Evolutionary conservation across 192 early-diverging fungal species (phyloP).

Genomic region (Rhizophagus prolifer): DNA sequence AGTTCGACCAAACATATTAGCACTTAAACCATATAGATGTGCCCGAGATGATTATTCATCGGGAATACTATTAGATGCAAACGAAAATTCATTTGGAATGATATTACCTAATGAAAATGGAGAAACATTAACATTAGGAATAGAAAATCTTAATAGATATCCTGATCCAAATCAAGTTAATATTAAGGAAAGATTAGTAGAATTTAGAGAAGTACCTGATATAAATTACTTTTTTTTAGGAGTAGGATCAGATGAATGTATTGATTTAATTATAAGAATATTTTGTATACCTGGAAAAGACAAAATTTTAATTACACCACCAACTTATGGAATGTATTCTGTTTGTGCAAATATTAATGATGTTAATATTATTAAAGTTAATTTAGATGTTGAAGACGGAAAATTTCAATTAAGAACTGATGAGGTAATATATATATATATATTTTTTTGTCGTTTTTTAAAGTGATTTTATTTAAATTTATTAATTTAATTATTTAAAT

Average conservation of each 20-base stretch:
- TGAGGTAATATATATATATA: slow-evolving; percentile 42
- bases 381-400: slow-evolving; percentile 71
- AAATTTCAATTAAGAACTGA: slow-evolving; percentile 66
- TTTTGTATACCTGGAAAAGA: slow-evolving; percentile 89
- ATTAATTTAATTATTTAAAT: slow-evolving; percentile 6
- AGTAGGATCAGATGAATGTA: slow-evolving; percentile 96
- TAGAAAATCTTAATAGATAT: slow-evolving; percentile 81
- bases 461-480: too few species aligned
- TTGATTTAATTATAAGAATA: slow-evolving; percentile 87
- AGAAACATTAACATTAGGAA: slow-evolving; percentile 3
- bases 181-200: slow-evolving; percentile 76
- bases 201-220: slow-evolving; percentile 67
- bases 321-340: slow-evolving; percentile 99
- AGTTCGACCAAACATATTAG: slow-evolving; percentile 79
- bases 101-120: background rate
- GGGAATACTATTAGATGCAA: slow-evolving; percentile 97
- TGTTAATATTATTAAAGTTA: slow-evolving; percentile 84
- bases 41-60: slow-evolving; percentile 95
- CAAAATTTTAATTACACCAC: slow-evolving; percentile 91
- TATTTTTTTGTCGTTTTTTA: too few species aligned
- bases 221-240: slow-evolving; percentile 86
- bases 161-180: slow-evolving; percentile 90
- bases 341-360: slow-evolving; percentile 95
- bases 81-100: slow-evolving; percentile 94
- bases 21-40: slow-evolving; percentile 91